Conservation (phyloP, 495 filamentous ascomycete genomes). For the Penicillium samsonianum region DNA sequence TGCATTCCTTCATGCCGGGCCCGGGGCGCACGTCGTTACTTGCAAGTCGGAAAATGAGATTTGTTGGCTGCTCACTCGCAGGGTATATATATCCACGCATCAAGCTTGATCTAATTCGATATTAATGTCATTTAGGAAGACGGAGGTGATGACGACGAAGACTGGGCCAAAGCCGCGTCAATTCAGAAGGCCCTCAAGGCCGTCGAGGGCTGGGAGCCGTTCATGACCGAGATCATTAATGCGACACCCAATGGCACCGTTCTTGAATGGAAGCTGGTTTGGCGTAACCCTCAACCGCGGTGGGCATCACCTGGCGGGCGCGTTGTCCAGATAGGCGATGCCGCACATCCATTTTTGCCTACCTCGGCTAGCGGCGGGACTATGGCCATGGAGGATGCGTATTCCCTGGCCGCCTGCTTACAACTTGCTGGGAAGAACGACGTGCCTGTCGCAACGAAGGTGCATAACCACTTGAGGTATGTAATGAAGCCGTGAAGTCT, state of each 20-base stretch:
- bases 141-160: background rate
- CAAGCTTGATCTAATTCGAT: background rate
- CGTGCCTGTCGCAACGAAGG: conserved; percentile 36
- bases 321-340: conserved; percentile 67
- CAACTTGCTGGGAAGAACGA: conserved; percentile 53
- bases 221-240: conserved; percentile 58
- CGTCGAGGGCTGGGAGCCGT: conserved; percentile 64
- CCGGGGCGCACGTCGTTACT: background rate
- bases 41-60: background rate
- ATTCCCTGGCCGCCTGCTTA: conserved; percentile 64
- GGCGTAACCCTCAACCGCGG: conserved; percentile 65
- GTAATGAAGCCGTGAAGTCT: background rate
- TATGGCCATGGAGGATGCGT: conserved; percentile 73
- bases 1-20: background rate
- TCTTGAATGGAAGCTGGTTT: conserved; percentile 73
- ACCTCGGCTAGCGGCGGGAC: conserved; percentile 72
- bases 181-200: conserved; percentile 12
- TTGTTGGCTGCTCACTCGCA: background rate
- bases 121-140: background rate
- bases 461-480: conserved; percentile 42
- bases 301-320: conserved; percentile 61
- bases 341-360: conserved; percentile 73
- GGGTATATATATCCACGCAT: conserved; percentile 28
- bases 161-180: background rate
- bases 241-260: conserved; percentile 54